Evolutionary conservation across 768 basidiomycete genomes (phyloP), one percentile per base, ranked within the genome.

Genomic region (Hericium coralloides): DNA sequence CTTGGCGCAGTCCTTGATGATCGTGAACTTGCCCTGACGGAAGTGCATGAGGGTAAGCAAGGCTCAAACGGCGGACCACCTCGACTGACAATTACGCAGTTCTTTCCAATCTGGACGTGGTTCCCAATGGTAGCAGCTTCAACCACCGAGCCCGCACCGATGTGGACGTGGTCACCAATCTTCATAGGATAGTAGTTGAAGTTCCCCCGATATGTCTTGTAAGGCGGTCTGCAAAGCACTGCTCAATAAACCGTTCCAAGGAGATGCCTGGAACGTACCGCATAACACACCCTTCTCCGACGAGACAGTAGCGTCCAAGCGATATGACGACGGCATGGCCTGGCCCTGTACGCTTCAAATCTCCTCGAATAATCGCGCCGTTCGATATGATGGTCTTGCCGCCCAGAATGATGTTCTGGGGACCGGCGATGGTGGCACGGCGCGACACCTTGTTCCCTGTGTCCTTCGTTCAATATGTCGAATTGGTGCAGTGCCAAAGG

Each of bases 151-250:
- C 82, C 81, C n/a, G 88, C 82, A 14, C 95, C 95, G 49, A 99
- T 91, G 60, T 95, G 87, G 20, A 98, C 97, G 67, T 92, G 85
- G 71, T 98, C 95, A 3, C 92, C 92, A 10, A 99, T 85, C 69
- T 95, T 93, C 86, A 98, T 92, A 5, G 95, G 95, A 66, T 98
- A 98, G 72, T 95, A 98, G 67, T 98, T 97, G 77, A 92, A 92
- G 60, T 88, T 85, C 59, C 89, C 89, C 53, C 90, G 83, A 69
- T 92, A 93, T 0, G 90, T 92, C 71, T 92, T 92, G 69, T 92
- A 90, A 3, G 89, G 92, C 12, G 89, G 91, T 60, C 89, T 89
- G 45, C 38, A 15, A 25, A 38, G 17, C 18, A 20, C 43, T 18
- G n/a, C n/a, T n/a, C n/a, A 18, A 45, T 3, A 7, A 20, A n/a